Conservation (phyloP, 352 stramenopile genomes). For the Phytopythium sindhum region DNA sequence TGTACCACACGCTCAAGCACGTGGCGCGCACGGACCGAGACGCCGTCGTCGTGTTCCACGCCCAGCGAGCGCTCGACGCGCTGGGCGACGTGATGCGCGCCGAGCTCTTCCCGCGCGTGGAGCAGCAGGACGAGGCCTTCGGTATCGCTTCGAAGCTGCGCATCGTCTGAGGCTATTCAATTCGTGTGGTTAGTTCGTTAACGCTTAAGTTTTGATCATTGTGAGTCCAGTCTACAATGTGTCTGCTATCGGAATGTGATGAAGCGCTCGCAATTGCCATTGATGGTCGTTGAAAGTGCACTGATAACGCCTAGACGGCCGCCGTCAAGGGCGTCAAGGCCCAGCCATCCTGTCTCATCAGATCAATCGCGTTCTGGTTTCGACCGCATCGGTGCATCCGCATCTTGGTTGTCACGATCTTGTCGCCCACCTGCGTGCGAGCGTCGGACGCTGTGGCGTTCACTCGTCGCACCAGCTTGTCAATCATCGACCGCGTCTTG, state of each 20-base stretch:
- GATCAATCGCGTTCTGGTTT: background rate
- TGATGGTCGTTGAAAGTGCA: background rate
- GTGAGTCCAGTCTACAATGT: background rate
- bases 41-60: conserved; percentile 65
- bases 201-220: background rate
- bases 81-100: conserved; percentile 66
- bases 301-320: background rate
- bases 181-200: background rate
- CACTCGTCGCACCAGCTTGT: background rate
- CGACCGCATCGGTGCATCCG: background rate
- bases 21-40: conserved; percentile 61
- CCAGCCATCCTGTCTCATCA: background rate
- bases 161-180: conserved; percentile 32
- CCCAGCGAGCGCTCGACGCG: conserved; percentile 39
- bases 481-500: background rate
- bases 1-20: conserved; percentile 80
- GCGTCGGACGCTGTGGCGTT: background rate
- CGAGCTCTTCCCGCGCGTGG: conserved; percentile 59
- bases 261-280: background rate
- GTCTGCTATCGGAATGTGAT: background rate
- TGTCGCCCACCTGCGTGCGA: background rate
- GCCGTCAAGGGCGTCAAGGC: background rate
- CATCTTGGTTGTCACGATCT: background rate
- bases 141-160: conserved; percentile 43
- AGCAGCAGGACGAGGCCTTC: conserved; percentile 31